These are phyloP conservation scores for Daldinia concentrica DNA, from an alignment of 495 filamentous ascomycete genomes.

Conservation along the genomic window DNA sequence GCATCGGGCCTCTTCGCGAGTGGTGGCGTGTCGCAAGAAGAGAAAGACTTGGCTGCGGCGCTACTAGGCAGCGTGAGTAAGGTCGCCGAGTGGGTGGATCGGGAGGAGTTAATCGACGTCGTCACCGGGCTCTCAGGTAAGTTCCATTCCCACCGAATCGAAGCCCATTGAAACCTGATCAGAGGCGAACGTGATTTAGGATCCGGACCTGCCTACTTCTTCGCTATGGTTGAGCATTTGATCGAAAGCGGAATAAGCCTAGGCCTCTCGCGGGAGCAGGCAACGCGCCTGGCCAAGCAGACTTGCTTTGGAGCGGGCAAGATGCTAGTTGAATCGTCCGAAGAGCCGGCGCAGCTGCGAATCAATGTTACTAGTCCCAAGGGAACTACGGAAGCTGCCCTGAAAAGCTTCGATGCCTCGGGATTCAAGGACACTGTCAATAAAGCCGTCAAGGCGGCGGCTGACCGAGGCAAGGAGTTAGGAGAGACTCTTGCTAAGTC, in stretches of 20 bases:
- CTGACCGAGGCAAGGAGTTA: slow-evolving; percentile 42
- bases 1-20: slow-evolving; percentile 49
- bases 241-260: slow-evolving; percentile 46
- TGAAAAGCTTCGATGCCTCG: slow-evolving; percentile 47
- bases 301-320: slow-evolving; percentile 49
- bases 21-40: slow-evolving; percentile 41
- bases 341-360: slow-evolving; percentile 47
- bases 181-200: slow-evolving; percentile 35
- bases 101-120: slow-evolving; percentile 50
- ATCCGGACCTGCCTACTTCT: slow-evolving; percentile 51
- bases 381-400: slow-evolving; percentile 48
- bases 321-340: slow-evolving; percentile 48
- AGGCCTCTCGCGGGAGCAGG: slow-evolving; percentile 47
- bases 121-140: slow-evolving; percentile 52
- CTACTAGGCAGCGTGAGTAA: slow-evolving; percentile 47
- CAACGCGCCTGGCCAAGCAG: slow-evolving; percentile 48
- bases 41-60: slow-evolving; percentile 46
- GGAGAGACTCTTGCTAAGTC: slow-evolving; percentile 43
- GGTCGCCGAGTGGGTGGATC: slow-evolving; percentile 48
- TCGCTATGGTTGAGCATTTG: slow-evolving; percentile 50
- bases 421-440: slow-evolving; percentile 45
- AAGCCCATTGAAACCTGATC: slow-evolving; percentile 2
- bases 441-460: slow-evolving; percentile 47
- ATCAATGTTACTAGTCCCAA: slow-evolving; percentile 50
- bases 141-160: slow-evolving; percentile 5